Conservation (phyloP, 306 rosid genomes). For the Vachellia pachyceras region DNA sequence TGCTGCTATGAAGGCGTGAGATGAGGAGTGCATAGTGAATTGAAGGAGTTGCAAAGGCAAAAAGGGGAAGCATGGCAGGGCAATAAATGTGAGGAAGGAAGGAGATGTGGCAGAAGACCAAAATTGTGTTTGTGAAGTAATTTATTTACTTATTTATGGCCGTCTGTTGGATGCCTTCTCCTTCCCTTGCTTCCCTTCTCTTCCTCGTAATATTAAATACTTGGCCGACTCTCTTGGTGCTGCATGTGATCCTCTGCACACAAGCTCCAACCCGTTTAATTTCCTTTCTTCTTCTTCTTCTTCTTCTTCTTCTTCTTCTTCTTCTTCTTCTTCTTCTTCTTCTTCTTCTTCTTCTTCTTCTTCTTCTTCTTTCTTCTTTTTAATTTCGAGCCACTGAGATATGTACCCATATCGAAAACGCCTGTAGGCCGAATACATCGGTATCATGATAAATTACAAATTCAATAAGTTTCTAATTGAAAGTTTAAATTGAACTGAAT, state of each 20-base stretch:
- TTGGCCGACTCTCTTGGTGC: neutral
- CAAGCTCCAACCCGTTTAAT: neutral
- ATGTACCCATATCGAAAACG: neutral
- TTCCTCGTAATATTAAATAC: neutral
- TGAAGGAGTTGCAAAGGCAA: constrained; percentile 11
- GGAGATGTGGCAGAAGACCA: neutral
- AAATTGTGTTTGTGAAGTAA: neutral
- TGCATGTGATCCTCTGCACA: neutral
- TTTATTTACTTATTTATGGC: neutral
- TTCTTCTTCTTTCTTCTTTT: too few species aligned
- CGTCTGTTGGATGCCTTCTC: neutral
- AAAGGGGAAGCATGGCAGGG: neutral
- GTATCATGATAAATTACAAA: too few species aligned
- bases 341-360: too few species aligned
- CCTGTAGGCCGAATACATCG: neutral
- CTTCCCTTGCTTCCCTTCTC: neutral
- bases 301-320: too few species aligned
- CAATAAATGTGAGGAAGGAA: constrained; percentile 24
- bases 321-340: too few species aligned
- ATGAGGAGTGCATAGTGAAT: neutral
- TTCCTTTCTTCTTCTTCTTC: neutral
- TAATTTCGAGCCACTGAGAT: neutral
- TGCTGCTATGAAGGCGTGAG: neutral
- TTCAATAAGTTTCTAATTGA: too few species aligned
- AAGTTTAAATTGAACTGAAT: too few species aligned